A percentile compares a stretch with the other conserved stretches of the same genome.
Conservation (phyloP, 2,329 filamentous ascomycete species). For the Lithohypha guttulata region DNA sequence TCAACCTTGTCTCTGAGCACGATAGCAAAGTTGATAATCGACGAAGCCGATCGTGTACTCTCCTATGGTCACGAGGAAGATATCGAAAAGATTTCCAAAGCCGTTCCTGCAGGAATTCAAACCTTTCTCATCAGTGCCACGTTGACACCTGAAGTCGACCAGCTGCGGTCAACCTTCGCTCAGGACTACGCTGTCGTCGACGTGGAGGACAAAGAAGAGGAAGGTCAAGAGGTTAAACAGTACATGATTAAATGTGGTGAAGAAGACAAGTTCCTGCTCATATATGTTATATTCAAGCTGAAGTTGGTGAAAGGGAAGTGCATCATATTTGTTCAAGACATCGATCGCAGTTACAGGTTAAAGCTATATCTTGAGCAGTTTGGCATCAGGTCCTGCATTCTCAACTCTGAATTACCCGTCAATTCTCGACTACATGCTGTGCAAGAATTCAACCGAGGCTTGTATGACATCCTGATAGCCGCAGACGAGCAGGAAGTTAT, state of each 20-base stretch:
- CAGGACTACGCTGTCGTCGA: slow-evolving; percentile 68
- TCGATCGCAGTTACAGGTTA: slow-evolving; percentile 80
- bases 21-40: slow-evolving; percentile 71
- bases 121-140: slow-evolving; percentile 92
- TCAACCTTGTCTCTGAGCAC: slow-evolving; percentile 59
- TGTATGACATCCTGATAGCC: slow-evolving; percentile 97
- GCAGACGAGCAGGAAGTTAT: slow-evolving; percentile 83
- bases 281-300: slow-evolving; percentile 91
- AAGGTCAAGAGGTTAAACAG: slow-evolving; percentile 68
- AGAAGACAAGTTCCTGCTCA: slow-evolving; percentile 89
- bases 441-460: slow-evolving; percentile 89
- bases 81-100: slow-evolving; percentile 64
- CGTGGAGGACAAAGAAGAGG: slow-evolving; percentile 69
- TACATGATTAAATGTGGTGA: slow-evolving; percentile 86
- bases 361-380: slow-evolving; percentile 97
- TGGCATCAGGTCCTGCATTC: slow-evolving; percentile 79
- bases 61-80: slow-evolving; percentile 93
- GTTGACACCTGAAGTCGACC: slow-evolving; percentile 75
- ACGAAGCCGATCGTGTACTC: slow-evolving; percentile 87
- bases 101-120: slow-evolving; percentile 75
- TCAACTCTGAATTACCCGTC: slow-evolving; percentile 89
- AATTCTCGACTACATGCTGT: slow-evolving; percentile 91
- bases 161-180: slow-evolving; percentile 75
- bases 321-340: slow-evolving; percentile 72
- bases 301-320: slow-evolving; percentile 89